Base-by-base conservation (phyloP, 495 filamentous ascomycete genomes). In the Coniosporium apollinis region DNA sequence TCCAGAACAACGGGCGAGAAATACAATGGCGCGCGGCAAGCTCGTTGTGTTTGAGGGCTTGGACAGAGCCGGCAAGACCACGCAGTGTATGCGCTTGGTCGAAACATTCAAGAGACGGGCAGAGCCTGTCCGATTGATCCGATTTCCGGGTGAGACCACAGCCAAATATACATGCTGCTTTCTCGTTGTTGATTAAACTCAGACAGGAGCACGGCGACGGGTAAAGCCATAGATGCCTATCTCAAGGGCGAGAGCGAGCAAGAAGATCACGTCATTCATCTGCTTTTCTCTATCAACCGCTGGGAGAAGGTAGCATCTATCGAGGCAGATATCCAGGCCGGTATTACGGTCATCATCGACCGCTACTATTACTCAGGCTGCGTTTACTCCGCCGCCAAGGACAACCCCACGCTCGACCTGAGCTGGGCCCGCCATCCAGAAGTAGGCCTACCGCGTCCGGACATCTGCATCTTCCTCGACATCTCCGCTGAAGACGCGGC, bases 341-440 rank as follows among this genome's bases (percentile, higher is more conserved):
- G 85, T 11, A 69, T 59, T 28, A 92, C 73, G 0, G 66, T 97
- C 6, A 67, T 97, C 19, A 71, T 86, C 35, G 89, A 97, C 56
- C 74, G 89, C 26, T 97, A 94, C 58, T 91, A 87, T 48, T 84
- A 94, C 58, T 83, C 76, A 22, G 89, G 89, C 13, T 78, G 82
- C 30, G 83, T 94, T 14, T 97, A 96, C 59, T 82, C 76, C n/a
- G 80, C 83, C n/a, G 89, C 89, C 0, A 94, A 94, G 48, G 62
- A 68, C 16, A 81, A 80, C 48, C 70, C 74, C 5, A 59, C 56
- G 5, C 64, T 94, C 6, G 62, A 68, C 1, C 57, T 96, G 4
- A 55, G 67, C 3, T 94, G 87, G 82, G 82, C 82, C 26, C 65
- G 69, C 28, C 67, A 71, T 24, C 84, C 89, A 3, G 89, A 97